Conservation (phyloP, 495 filamentous ascomycete species). For the Chlorociboria aeruginascens region DNA sequence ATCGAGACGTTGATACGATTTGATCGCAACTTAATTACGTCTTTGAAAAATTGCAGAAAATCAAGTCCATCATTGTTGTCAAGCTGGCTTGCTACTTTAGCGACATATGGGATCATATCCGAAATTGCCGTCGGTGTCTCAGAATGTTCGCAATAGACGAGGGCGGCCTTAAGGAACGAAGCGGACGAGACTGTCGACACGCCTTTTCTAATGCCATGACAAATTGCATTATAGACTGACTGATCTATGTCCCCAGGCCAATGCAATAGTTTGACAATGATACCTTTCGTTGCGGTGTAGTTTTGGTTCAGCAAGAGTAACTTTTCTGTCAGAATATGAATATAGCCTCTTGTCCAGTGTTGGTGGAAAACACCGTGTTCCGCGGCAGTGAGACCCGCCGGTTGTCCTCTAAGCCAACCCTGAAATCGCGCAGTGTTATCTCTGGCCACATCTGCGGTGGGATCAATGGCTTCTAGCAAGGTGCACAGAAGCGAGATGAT, state of each 20-base stretch:
- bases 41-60: slow-evolving; percentile 46
- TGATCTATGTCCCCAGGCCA: slow-evolving; percentile 15
- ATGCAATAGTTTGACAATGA: slow-evolving; percentile 30
- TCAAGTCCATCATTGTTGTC: slow-evolving; percentile 38
- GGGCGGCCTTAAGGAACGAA: slow-evolving; percentile 16
- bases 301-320: slow-evolving; percentile 39
- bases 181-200: neutral
- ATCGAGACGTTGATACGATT: slow-evolving; percentile 28
- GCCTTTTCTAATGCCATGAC: slow-evolving; percentile 10
- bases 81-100: slow-evolving; percentile 34
- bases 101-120: slow-evolving; percentile 41
- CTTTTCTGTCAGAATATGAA: slow-evolving; percentile 38
- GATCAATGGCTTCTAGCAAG: slow-evolving; percentile 25
- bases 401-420: slow-evolving; percentile 1
- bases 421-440: slow-evolving; percentile 10
- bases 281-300: slow-evolving; percentile 25
- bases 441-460: neutral
- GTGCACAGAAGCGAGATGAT: slow-evolving; percentile 44
- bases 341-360: slow-evolving; percentile 25
- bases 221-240: slow-evolving; percentile 12
- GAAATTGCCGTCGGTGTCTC: slow-evolving; percentile 30
- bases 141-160: slow-evolving; percentile 19
- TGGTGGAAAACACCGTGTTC: slow-evolving; percentile 33
- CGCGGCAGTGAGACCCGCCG: slow-evolving; percentile 23
- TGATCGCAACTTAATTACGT: slow-evolving; percentile 22